A percentile compares a stretch with the other conserved stretches of the same genome.
Evolutionary conservation across 129 eudicot species (phyloP).

Genomic region (Flaveria trinervia): DNA sequence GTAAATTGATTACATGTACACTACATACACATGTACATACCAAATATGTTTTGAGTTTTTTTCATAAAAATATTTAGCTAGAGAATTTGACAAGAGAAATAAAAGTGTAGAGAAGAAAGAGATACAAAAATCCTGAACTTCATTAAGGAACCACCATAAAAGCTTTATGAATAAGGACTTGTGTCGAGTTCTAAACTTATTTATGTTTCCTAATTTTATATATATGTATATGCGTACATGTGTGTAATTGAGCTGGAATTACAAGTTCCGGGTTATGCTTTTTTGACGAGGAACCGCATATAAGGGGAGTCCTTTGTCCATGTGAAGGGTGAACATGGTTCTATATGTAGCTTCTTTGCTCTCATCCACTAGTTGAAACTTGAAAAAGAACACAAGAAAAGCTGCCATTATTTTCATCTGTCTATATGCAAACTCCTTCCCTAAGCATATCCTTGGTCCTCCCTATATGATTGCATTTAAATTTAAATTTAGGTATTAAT

Average conservation of each 20-base stretch:
- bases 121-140: too few species aligned
- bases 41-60: too few species aligned
- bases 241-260: neutral
- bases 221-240: neutral
- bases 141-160: neutral
- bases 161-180: neutral
- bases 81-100: too few species aligned
- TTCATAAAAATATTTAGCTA: too few species aligned
- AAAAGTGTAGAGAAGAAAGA: too few species aligned
- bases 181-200: neutral
- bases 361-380: conserved; percentile 43
- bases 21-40: too few species aligned
- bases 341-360: conserved; percentile 48
- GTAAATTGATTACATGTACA: too few species aligned
- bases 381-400: conserved; percentile 45
- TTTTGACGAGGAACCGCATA: conserved; percentile 31
- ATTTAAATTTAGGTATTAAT: neutral
- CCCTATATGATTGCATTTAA: conserved; percentile 28
- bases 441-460: conserved; percentile 61
- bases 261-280: conserved; percentile 6
- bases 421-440: conserved; percentile 69
- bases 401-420: conserved; percentile 66
- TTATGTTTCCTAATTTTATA: neutral
- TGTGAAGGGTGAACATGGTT: conserved; percentile 61
- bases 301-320: conserved; percentile 49